Conservation (phyloP, 805 yeast species). For the Teunomyces barrocoloradensis region DNA sequence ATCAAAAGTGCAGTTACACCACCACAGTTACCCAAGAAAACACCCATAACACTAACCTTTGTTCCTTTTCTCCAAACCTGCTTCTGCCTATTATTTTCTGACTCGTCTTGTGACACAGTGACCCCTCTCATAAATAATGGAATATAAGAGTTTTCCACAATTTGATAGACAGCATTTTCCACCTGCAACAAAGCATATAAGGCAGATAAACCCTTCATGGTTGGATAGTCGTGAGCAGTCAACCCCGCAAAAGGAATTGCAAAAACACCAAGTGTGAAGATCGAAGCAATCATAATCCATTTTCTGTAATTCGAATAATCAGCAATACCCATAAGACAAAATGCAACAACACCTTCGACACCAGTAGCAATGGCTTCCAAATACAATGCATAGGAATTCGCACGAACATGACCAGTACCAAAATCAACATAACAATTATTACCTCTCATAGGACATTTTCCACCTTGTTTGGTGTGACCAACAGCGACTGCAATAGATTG, state of each 20-base stretch:
- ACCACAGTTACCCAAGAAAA: constrained; percentile 34
- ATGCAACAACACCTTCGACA: constrained; percentile 35
- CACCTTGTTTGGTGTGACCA: constrained; percentile 27
- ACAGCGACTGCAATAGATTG: constrained; percentile 33
- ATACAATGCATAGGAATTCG: constrained; percentile 36
- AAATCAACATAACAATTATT: constrained; percentile 37
- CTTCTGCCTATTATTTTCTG: constrained; percentile 22
- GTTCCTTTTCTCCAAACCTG: constrained; percentile 30
- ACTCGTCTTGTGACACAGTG: constrained; percentile 9
- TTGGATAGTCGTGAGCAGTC: constrained; percentile 14
- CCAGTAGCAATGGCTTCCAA: constrained; percentile 36
- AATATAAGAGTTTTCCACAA: constrained; percentile 40
- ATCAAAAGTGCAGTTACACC: constrained; percentile 37
- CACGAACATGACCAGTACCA: constrained; percentile 32
- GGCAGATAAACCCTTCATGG: constrained; percentile 24
- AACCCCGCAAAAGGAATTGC: constrained; percentile 38
- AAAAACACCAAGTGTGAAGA: constrained; percentile 28
- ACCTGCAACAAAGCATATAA: constrained; percentile 30
- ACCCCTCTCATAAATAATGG: constrained; percentile 39
- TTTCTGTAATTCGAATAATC: constrained; percentile 39
- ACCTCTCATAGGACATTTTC: constrained; percentile 24
- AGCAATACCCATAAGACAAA: constrained; percentile 39
- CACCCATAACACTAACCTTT: constrained; percentile 36
- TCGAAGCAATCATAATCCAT: constrained; percentile 29
- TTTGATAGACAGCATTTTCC: constrained; percentile 32